Evolutionary conservation across 1,284 basidiomycete species (phyloP).

Genomic region (Apiotrichum domesticum): DNA sequence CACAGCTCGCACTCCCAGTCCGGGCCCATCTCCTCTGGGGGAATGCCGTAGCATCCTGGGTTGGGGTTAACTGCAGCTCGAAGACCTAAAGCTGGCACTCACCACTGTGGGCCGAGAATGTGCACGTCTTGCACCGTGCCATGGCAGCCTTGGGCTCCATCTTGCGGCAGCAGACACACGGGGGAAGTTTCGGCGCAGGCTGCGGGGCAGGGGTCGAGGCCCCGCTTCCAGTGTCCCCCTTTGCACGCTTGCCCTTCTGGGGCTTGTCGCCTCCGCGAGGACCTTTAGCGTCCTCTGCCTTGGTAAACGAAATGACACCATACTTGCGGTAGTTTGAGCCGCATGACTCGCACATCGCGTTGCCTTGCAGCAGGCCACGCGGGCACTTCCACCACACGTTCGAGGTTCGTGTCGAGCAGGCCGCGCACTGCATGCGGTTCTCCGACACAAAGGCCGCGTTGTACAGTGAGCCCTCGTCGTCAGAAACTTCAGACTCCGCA

Average conservation of each 20-base stretch:
- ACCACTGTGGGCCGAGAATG: conserved; percentile 65
- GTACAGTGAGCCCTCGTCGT: conserved; percentile 49
- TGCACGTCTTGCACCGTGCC: conserved; percentile 70
- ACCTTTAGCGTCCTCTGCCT: conserved; percentile 38
- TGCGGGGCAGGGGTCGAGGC: conserved; percentile 37
- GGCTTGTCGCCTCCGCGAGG: conserved; percentile 22
- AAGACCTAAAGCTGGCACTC: conserved; percentile 43
- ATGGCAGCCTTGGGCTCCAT: conserved; percentile 67
- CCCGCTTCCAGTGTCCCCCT: conserved; percentile 52
- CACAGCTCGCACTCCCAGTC: conserved; percentile 81
- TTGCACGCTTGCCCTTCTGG: conserved; percentile 57
- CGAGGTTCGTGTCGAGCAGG: conserved; percentile 68
- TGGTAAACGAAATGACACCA: conserved; percentile 55
- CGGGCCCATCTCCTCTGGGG: conserved; percentile 58
- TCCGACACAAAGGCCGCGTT: conserved; percentile 14
- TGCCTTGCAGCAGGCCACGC: conserved; percentile 59
- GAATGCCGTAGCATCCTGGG: conserved; percentile 60
- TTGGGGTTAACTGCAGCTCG: too few species aligned
- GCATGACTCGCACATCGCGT: conserved; percentile 74
- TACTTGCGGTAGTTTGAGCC: conserved; percentile 76
- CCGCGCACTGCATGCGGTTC: conserved; percentile 54
- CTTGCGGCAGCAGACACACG: conserved; percentile 69
- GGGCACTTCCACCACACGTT: conserved; percentile 80
- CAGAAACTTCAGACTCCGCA: conserved; percentile 48
- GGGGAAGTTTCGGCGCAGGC: conserved; percentile 55